A percentile compares a stretch with the other conserved stretches of the same genome.
phyloP scores from a whole-genome alignment of 164 flowering plant genomes.

The Taxillus chinensis region DNA sequence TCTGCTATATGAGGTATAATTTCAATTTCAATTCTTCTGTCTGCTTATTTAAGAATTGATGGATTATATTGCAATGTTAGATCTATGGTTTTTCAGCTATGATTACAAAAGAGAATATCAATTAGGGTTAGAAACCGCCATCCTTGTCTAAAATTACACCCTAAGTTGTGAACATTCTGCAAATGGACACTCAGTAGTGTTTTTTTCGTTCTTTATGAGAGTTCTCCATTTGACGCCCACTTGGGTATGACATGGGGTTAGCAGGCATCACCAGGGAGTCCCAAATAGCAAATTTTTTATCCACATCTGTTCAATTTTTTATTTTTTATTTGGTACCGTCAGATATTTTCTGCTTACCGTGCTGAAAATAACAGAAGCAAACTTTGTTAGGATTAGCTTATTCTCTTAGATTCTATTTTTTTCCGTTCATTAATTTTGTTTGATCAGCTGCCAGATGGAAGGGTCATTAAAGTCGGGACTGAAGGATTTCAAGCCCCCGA shows the following conservation, averaged over 20 bases:
- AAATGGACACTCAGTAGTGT: slow-evolving; percentile 2
- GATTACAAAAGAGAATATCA: slow-evolving; percentile 96
- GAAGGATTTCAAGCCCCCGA: slow-evolving; percentile 98
- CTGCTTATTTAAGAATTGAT: slow-evolving; percentile 3
- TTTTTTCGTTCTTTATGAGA: not conserved
- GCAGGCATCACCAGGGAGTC: not conserved
- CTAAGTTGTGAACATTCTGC: slow-evolving; percentile 30
- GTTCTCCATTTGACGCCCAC: not conserved
- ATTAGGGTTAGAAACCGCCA: slow-evolving; percentile 93
- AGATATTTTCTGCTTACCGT: not conserved
- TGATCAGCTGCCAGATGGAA: slow-evolving; percentile 95
- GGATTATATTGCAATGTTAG: not conserved
- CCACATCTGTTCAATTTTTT: not conserved
- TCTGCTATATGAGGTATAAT: slow-evolving; percentile 82
- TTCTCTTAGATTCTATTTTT: too few species aligned
- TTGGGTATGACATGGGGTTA: not conserved
- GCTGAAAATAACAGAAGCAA: too few species aligned
- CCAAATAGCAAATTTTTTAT: not conserved
- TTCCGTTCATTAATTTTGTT: not conserved
- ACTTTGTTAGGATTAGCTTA: too few species aligned
- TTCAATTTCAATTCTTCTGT: slow-evolving; percentile 1
- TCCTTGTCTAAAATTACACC: slow-evolving; percentile 93
- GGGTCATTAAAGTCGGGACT: slow-evolving; percentile 94
- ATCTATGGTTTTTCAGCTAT: slow-evolving; percentile 44
- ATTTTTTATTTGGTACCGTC: not conserved